Evolutionary conservation across 2,329 filamentous ascomycete species (phyloP), one percentile per base, ranked within the genome.

Genomic region (Hymenoscyphus salicellus): DNA sequence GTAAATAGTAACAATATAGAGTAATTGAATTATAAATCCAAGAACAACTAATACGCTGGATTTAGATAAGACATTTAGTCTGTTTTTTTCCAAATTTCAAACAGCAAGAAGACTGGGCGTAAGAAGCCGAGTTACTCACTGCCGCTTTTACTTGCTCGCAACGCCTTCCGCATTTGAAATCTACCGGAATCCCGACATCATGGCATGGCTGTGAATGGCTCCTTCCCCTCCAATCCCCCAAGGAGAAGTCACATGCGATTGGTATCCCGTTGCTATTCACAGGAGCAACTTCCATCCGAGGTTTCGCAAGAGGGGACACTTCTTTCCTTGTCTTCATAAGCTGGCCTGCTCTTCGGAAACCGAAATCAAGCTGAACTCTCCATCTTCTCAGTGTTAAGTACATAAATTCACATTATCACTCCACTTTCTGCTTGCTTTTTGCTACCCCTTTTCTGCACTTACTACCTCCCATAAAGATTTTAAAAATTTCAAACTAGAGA

Each of bases 271-370:
- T 10, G 43, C 4, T 4, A 23, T 46, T 11, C 20, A 23, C 14
- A 52, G 11, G 10, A 52, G 36, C 36, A 52, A 14, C 20, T 28
- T 52, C 46, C 20, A 26, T n/a, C 57, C 57, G 57, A 59, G 57
- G 36, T 28, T 43, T 59, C 56, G 36, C 56, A 58, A 58, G 56
- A 58, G 33, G 33, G 56, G 56, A 43, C 16, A 33, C n/a, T 30
- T 3, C 14, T 16, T 16, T 7, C 17, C 26, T 20, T 4, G 3
- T 58, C 56, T 20, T 23, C n/a, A 11, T 11, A 49, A 26, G 46
- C 43, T 49, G 43, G 14, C 10, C 28, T 30, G 28, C 28, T 30
- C 28, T 52, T 52, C 46, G 46, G 46, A 52, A 52, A 52, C 46
- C 46, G 46, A 52, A 26, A 52, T 23, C 43, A 8, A 10, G 3